Base-by-base conservation (phyloP, 192 early-diverging fungal genomes). In the Geranomyces variabilis region DNA sequence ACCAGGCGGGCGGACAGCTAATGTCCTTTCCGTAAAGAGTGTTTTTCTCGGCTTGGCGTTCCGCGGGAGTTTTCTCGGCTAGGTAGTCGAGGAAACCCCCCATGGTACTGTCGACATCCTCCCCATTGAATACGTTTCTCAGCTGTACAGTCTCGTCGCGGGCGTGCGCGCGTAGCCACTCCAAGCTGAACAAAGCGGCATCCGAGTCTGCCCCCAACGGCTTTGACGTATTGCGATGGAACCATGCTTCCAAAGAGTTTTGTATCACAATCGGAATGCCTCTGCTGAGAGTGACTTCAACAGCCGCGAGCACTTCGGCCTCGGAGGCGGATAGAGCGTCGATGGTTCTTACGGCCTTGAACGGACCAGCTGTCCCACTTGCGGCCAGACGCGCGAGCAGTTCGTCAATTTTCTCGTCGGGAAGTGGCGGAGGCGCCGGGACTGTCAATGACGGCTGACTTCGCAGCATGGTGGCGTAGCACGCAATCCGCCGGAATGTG, bases 1-100 rank as follows among this genome's bases (percentile, higher is more conserved):
- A 46, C 74, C 74, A 75, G 1, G 31, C 66, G 5, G 29, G 12
- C 3, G 74, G 74, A 63, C 74, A 75, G 9, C 45, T 53, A 33
- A 75, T 49, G 41, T 75, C 74, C 41, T 75, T 75, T 59, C 74
- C 74, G 44, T 75, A 75, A 9, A 75, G 34, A 15, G 61, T 36
- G 3, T 46, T 62, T 12, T 41, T 8, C 26, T 70, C 69, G 8
- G 29, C 30, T 8, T 44, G 10, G 22, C 58, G 31, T 41, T 70
- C 69, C 12, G 12, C 26, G 7, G 69, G 69, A 24, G 31, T 21
- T 58, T 62, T 41, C 26, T 70, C 69, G 8, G 8, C 30, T 9
- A 70, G 44, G 43, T 62, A 70, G 19, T 60, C 56, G 28, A 70
- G 30, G 44, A 45, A 70, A 9, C 19, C 36, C 17, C 44, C 57